A percentile compares a stretch with the other conserved stretches of the same genome.
phyloP scores from a whole-genome alignment of 2,329 filamentous ascomycete genomes.

The Ophiocordyceps robertsii region DNA sequence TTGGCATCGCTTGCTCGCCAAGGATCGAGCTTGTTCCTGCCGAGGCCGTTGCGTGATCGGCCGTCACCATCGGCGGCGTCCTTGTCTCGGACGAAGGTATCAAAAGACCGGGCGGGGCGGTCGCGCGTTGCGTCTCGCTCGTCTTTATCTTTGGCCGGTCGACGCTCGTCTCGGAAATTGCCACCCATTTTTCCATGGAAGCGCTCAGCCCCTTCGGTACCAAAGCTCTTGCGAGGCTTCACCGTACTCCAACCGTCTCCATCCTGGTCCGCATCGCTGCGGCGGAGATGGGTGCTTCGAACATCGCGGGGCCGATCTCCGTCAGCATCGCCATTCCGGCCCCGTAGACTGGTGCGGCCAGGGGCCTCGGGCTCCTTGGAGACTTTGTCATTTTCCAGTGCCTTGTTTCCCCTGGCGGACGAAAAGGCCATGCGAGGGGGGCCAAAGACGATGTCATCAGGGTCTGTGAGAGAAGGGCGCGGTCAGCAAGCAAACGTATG shows the following conservation, averaged over 20 bases:
- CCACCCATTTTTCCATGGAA: constrained; percentile 54
- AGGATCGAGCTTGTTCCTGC: constrained; percentile 54
- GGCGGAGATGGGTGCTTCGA: constrained; percentile 33
- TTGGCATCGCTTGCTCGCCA: constrained; percentile 54
- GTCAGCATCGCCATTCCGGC: constrained; percentile 36
- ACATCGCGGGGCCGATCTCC: constrained; percentile 35
- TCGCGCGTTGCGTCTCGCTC: constrained; percentile 40
- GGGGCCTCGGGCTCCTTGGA: constrained; percentile 35
- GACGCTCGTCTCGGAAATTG: constrained; percentile 27
- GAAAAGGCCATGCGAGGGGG: constrained; percentile 75
- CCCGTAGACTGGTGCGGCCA: constrained; percentile 46
- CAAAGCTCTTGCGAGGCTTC: constrained; percentile 62
- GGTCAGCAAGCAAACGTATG: constrained; percentile 2
- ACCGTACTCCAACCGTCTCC: constrained; percentile 63
- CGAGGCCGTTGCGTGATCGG: constrained; percentile 49
- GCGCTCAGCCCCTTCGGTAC: constrained; percentile 57
- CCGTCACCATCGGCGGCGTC: constrained; percentile 38
- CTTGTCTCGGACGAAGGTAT: constrained; percentile 33
- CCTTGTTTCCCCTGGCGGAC: constrained; percentile 50
- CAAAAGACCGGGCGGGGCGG: constrained; percentile 33
- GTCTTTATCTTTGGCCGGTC: constrained; percentile 37
- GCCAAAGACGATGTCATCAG: constrained; percentile 75
- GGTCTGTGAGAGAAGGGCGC: constrained; percentile 27
- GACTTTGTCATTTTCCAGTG: constrained; percentile 39
- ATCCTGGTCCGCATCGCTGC: constrained; percentile 44